Base-by-base conservation (phyloP, 2,329 filamentous ascomycete species). In the Metarhizium album region DNA sequence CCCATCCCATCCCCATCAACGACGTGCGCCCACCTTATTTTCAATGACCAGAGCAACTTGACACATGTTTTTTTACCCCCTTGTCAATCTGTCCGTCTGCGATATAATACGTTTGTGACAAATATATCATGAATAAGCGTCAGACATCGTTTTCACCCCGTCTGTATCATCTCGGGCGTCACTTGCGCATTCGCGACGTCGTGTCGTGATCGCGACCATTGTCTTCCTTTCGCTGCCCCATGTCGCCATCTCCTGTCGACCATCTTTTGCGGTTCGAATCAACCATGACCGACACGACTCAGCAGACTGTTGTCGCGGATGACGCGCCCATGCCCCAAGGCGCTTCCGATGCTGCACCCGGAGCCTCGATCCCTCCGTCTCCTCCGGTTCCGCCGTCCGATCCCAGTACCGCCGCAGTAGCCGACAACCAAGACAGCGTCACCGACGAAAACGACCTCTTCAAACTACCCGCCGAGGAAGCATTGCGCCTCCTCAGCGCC, bases 401-500 rank as follows among this genome's bases (percentile, higher is more conserved):
- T 58, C 61, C 64, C 53, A 54, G 62, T 51, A 57, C 71, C 55
- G 52, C 55, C 54, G 52, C 56, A 35, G 45, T 56, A 35, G 45
- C 52, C 52, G 56, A 61, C 52, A 58, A 60, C 46, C 54, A 61
- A 42, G 54, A 49, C 49, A 40, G 51, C 60, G 54, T 49, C 42
- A 50, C 57, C 51, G 54, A 69, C 57, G 62, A 68, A 52, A 75
- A 86, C 66, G 84, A 90, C 64, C 77, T 95, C 54, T 87, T 86
- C 68, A 79, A 79, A 48, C 75, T 96, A 53, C 72, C 82, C 1
- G 82, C 89, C 3, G 74, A 84, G 48, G 82, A 82, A 2, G 90
- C 90, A 4, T 77, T 97, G 61, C 86, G 84, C 61, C 73, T 95
- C 55, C 77, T 97, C n/a, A 83, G 83, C 57, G 75, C 80, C 38